Evolutionary conservation across 2,329 filamentous ascomycete species (phyloP).

Genomic region (Grosmannia clavigera): DNA sequence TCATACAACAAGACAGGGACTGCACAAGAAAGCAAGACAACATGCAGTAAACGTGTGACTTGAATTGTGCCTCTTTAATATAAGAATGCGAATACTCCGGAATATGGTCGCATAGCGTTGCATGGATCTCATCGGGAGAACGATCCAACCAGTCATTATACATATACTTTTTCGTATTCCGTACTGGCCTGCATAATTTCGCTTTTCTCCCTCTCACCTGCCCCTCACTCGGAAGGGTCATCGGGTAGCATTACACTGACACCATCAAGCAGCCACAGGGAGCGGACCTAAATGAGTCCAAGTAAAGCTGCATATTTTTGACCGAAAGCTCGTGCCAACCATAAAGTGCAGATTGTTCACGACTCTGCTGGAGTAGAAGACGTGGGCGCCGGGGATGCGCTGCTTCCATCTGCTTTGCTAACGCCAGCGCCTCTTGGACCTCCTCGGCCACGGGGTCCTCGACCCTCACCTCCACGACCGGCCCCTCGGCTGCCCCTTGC

Average conservation of each 20-base stretch:
- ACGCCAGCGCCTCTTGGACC: constrained; percentile 23
- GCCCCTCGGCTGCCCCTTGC: constrained; percentile 39
- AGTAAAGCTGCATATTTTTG: neutral
- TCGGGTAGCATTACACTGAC: neutral
- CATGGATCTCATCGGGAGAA: neutral
- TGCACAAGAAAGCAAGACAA: neutral
- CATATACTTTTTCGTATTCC: neutral
- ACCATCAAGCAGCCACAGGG: neutral
- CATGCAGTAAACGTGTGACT: neutral
- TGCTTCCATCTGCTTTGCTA: constrained; percentile 43
- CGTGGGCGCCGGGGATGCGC: constrained; percentile 39
- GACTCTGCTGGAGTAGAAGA: constrained; percentile 34
- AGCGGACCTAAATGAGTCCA: neutral
- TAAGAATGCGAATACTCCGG: neutral
- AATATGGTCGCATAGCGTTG: neutral
- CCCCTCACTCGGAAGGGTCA: neutral
- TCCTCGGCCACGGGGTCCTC: constrained; percentile 43
- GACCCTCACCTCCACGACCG: constrained; percentile 41
- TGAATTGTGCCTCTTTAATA: neutral
- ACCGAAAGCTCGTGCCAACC: neutral
- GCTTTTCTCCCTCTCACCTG: neutral
- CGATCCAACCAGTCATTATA: neutral
- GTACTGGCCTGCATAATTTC: neutral
- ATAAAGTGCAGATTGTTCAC: neutral
- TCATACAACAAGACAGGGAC: too few species aligned